These are phyloP conservation scores for Exophiala mesophila DNA, from an alignment of 2,329 filamentous ascomycete genomes.

Conservation along the genomic window DNA sequence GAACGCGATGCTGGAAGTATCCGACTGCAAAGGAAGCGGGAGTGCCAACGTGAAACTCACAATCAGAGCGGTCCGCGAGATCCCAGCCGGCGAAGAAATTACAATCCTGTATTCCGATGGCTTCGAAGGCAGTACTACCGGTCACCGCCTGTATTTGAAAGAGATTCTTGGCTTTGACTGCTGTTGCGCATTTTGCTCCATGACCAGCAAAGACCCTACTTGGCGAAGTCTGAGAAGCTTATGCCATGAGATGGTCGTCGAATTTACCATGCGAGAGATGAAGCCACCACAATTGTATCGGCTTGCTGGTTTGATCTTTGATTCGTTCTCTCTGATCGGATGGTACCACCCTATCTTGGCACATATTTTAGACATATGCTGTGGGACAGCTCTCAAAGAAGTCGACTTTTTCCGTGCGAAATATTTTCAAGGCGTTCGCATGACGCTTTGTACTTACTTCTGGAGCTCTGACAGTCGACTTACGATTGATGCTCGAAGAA, in stretches of 20 bases:
- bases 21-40: neutral
- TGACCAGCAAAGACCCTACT: constrained; percentile 1
- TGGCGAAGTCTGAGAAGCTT: constrained; percentile 2
- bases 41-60: neutral
- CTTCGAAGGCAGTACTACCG: neutral
- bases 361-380: neutral
- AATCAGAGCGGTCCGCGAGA: constrained; percentile 11
- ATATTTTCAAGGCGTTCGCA: too few species aligned
- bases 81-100: constrained; percentile 28
- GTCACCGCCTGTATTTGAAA: constrained; percentile 16
- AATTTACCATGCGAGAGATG: neutral
- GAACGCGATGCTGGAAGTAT: constrained; percentile 1
- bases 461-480: neutral
- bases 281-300: neutral
- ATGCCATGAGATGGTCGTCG: constrained; percentile 1
- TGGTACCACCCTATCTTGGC: neutral
- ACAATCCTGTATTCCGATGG: constrained; percentile 24
- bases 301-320: neutral
- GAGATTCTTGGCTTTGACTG: constrained; percentile 27
- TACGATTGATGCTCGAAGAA: neutral
- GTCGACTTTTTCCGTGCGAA: neutral
- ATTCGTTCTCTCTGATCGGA: neutral
- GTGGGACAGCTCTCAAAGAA: neutral
- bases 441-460: too few species aligned
- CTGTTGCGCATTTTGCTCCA: constrained; percentile 25